These are phyloP conservation scores for Acacia confusa DNA, from an alignment of 306 rosid genomes.

Conservation along the genomic window DNA sequence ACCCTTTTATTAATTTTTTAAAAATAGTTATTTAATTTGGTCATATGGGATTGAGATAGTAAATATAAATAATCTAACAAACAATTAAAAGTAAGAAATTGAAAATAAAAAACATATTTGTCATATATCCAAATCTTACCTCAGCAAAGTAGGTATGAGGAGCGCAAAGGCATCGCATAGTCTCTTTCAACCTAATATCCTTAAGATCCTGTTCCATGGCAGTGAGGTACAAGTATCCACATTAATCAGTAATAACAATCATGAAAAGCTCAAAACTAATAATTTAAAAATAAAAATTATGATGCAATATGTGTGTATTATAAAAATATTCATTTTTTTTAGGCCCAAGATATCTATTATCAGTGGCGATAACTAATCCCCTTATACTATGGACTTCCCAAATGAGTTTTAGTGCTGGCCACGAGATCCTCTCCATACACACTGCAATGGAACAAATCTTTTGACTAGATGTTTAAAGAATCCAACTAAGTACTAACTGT, in stretches of 20 bases:
- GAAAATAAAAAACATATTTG: not conserved
- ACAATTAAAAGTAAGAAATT: not conserved
- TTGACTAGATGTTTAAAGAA: too few species aligned
- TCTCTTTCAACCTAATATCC: slow-evolving; percentile 57
- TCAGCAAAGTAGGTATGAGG: slow-evolving; percentile 67
- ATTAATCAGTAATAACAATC: slow-evolving; percentile 3
- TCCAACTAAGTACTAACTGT: too few species aligned
- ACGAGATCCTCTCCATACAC: too few species aligned
- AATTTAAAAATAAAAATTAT: not conserved
- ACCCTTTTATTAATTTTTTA: too few species aligned
- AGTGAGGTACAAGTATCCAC: not conserved
- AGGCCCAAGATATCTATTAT: too few species aligned
- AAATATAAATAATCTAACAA: too few species aligned
- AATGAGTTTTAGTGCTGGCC: too few species aligned
- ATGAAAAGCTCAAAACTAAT: not conserved
- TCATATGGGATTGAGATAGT: not conserved
- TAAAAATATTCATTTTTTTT: too few species aligned
- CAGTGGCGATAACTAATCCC: too few species aligned
- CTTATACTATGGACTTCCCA: too few species aligned
- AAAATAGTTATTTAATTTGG: not conserved
- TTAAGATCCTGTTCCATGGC: slow-evolving; percentile 59
- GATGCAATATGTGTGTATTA: too few species aligned
- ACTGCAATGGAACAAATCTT: too few species aligned
- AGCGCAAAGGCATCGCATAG: slow-evolving; percentile 66
- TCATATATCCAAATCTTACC: slow-evolving; percentile 40